Base-by-base conservation (phyloP, 176 grass and related monocot genomes). In the Hsuehochloa calcarea region DNA sequence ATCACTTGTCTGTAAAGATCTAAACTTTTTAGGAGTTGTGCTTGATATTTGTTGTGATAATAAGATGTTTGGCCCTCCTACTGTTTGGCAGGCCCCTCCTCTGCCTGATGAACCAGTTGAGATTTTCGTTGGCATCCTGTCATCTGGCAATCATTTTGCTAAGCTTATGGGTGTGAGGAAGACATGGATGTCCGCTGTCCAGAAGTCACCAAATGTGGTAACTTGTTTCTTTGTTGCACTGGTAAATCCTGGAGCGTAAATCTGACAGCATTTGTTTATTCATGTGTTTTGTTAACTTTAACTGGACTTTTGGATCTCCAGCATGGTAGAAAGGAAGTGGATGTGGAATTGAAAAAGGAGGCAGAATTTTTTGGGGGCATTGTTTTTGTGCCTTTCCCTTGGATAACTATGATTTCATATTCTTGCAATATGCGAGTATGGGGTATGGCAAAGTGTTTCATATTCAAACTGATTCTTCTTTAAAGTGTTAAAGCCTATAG, bases 131-230 rank as follows among this genome's bases (percentile, higher is more conserved):
- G 95, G 95, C 5, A 92, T 97, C 80, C 79, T 94, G 72, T 97
- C 95, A 59, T 91, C 88, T n/a, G 88, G 81, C 58, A 94, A 92
- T 29, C 95, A 97, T 90, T 97, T 97, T 89, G 92, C 86, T 70
- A 86, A 94, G 68, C 86, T 88, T 44, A 97, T 94, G 92, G 88
- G 84, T 23, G 86, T 97, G 29, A 89, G 95, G 73, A 97, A 92
- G 89, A 92, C 92, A 74, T 97, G 95, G 95, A 94, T 94, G 88
- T 89, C 86, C 70, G 19, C 86, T 66, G 68, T 89, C 17, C 66
- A 38, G 13, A 92, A 89, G 62, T 92, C 92, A 68, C 51, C 82
- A 56, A 92, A 84, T 62, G 43, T 85, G 51, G 92, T 94, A 15
- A 81, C 90, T 23, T 84, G 90, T 10, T 97, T 97, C 74, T 94